Conservation (phyloP, 2,329 filamentous ascomycete genomes). For the Emergomyces orientalis region DNA sequence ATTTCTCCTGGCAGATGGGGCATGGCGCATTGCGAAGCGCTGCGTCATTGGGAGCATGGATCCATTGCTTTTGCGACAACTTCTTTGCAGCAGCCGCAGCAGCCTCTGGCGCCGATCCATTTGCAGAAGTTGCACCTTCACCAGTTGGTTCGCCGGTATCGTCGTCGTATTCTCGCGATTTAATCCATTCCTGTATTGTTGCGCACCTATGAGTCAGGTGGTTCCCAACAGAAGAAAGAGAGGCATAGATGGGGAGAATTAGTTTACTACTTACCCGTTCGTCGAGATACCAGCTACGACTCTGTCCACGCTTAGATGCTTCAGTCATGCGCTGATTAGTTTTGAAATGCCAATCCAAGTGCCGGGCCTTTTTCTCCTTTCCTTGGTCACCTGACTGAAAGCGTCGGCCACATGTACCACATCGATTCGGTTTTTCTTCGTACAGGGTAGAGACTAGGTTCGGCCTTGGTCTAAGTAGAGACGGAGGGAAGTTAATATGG, state of each 20-base stretch:
- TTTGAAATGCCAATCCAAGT: slow-evolving; percentile 97
- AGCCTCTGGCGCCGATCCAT: slow-evolving; percentile 33
- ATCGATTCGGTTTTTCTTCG: slow-evolving; percentile 74
- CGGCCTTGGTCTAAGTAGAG: slow-evolving; percentile 54
- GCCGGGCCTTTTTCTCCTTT: slow-evolving; percentile 73
- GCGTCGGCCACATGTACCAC: slow-evolving; percentile 80
- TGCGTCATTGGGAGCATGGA: slow-evolving; percentile 73
- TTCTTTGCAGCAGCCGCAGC: slow-evolving; percentile 39
- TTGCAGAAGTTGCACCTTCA: slow-evolving; percentile 32
- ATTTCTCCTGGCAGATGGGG: slow-evolving; percentile 91
- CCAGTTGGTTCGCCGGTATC: slow-evolving; percentile 41
- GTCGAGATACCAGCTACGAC: slow-evolving; percentile 90
- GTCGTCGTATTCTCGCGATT: slow-evolving; percentile 70
- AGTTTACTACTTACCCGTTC: slow-evolving; percentile 54
- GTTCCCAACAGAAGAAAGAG: slow-evolving; percentile 2
- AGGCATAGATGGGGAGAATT: neutral
- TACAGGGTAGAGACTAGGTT: slow-evolving; percentile 67
- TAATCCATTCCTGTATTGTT: slow-evolving; percentile 68
- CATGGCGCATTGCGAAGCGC: slow-evolving; percentile 68
- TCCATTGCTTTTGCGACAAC: slow-evolving; percentile 58
- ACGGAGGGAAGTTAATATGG: neutral
- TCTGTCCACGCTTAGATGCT: slow-evolving; percentile 73
- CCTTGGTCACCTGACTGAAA: slow-evolving; percentile 72
- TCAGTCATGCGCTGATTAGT: slow-evolving; percentile 85
- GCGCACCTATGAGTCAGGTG: slow-evolving; percentile 14